Base-by-base conservation (phyloP, 148 eudicot genomes). In the Heliamphora exappendiculata region DNA sequence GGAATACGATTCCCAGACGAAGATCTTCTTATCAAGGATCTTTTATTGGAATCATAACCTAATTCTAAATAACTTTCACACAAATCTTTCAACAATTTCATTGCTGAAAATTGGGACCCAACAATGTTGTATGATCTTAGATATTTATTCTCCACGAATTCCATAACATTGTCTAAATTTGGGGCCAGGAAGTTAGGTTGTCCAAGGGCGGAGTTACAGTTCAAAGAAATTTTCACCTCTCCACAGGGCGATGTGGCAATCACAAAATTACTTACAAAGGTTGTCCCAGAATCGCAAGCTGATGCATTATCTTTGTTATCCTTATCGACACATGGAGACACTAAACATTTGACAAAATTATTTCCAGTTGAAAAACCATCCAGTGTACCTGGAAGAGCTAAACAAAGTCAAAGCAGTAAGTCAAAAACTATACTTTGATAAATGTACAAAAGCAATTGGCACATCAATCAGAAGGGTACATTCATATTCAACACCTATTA, bases 181-280 rank as follows among this genome's bases (percentile, higher is more conserved):
- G 77, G 83, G n/a, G 53, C 13, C 6, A n/a, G 59, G 55, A 81
- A 51, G 57, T 76, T 42, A 20, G 49, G 13, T 49, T 59, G 57
- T 13, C 74, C 80, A 54, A 20, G 71, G 42, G 79, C 57, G 51
- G 73, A 78, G 49, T 81, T 42, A 53, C 78, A 37, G 7, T 33
- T 34, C 63, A 78, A 78, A 20, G 81, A 83, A 8, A 83, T 80
- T 65, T 78, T 86, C 68, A 86, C 84, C 68, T 83, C 83, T 50
- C 88, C 88, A 22, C 79, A 76, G 26, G 69, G 55, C 11, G 81
- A 77, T 63, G 88, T 83, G 77, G 79, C 86, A 81, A 86, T 84
- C 14, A 81, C 88, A 44, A 81, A 58, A 53, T 54, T 86, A 53
- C 37, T 36, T 53, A 57, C 63, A 28, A n/a, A 44, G 63, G 10